Evolutionary conservation across 805 yeast species (phyloP), one percentile per base, ranked within the genome.

Genomic region (Ogataea dorogensis): DNA sequence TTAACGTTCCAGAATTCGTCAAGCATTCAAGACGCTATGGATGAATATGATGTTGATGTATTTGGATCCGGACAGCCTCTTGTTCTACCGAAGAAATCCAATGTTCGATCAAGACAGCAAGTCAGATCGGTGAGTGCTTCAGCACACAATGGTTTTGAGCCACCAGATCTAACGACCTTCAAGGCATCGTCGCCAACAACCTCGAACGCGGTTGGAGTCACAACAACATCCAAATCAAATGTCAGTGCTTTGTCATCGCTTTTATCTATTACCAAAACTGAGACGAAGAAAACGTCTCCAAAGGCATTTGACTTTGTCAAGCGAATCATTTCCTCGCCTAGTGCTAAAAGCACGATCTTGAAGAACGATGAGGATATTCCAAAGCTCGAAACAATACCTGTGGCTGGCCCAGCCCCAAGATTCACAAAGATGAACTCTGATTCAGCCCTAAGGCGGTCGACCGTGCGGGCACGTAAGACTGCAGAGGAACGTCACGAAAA

Each of bases 11-110:
- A 53, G 28, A 44, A 37, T 11, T 54, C 63, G 5, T 56, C 56
- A 31, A 66, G 80, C 0, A 65, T 81, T 23, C 47, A 70, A 1
- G 81, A 77, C 23, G 71, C 79, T 5, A 85, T 86, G 83, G 75
- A 74, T 19, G 64, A 63, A 2, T 85, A 86, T 50, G 98, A 91
- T 51, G 56, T 64, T 2, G 66, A 65, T 16, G 64, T 78, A 1
- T 88, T 84, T 44, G 44, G 43, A 8, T 17, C 25, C n/a, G 20
- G 14, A 17, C 16, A 18, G 7, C 21, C 8, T n/a, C 10, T 16
- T 2, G n/a, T 16, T 7, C 21, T 30, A 14, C 31, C 40, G 8
- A 36, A 25, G 14, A 30, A 35, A 21, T 23, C 17, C 9, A 28
- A n/a, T 7, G 8, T 23, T 8, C 16, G 28, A 5, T 21, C 33